Evolutionary conservation across 2,329 filamentous ascomycete species (phyloP).

Genomic region (Claviceps spartinae): DNA sequence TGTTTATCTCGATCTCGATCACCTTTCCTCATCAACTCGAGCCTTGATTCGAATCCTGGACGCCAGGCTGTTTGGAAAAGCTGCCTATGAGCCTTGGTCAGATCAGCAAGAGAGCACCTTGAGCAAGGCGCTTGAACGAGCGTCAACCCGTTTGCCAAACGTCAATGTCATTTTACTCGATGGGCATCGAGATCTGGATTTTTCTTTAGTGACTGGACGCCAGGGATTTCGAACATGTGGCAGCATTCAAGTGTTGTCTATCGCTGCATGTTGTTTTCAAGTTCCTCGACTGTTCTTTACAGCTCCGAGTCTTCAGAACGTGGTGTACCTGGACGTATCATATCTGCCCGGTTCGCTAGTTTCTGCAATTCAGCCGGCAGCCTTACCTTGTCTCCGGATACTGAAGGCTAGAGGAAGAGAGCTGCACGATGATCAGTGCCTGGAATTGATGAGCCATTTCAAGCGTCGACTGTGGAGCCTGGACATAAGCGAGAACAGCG

Average conservation of each 20-base stretch:
- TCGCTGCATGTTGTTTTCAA: slow-evolving; percentile 26
- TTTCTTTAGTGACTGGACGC: slow-evolving; percentile 19
- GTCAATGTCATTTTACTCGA: slow-evolving; percentile 35
- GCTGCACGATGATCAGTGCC: slow-evolving; percentile 26
- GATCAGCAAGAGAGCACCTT: slow-evolving; percentile 21
- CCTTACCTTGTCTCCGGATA: slow-evolving; percentile 34
- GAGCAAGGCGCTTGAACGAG: slow-evolving; percentile 24
- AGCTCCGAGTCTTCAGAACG: slow-evolving; percentile 19
- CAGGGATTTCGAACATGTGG: background rate
- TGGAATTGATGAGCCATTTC: slow-evolving; percentile 20
- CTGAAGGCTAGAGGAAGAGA: slow-evolving; percentile 36
- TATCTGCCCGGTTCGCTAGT: slow-evolving; percentile 31
- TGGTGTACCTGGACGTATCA: slow-evolving; percentile 42
- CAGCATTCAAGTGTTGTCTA: slow-evolving; percentile 27
- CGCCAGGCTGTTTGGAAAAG: slow-evolving; percentile 28
- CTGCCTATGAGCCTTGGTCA: slow-evolving; percentile 27
- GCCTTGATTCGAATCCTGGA: slow-evolving; percentile 33
- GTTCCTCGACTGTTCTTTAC: slow-evolving; percentile 28
- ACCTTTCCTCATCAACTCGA: slow-evolving; percentile 24
- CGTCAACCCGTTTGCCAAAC: slow-evolving; percentile 27
- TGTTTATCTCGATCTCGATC: slow-evolving; percentile 24
- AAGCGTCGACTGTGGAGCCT: slow-evolving; percentile 39
- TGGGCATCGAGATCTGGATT: slow-evolving; percentile 31
- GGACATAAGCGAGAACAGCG: slow-evolving; percentile 37
- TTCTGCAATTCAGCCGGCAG: slow-evolving; percentile 18